Evolutionary conservation across 1,284 basidiomycete genomes (phyloP).

Genomic region (Apiotrichum montevideense): DNA sequence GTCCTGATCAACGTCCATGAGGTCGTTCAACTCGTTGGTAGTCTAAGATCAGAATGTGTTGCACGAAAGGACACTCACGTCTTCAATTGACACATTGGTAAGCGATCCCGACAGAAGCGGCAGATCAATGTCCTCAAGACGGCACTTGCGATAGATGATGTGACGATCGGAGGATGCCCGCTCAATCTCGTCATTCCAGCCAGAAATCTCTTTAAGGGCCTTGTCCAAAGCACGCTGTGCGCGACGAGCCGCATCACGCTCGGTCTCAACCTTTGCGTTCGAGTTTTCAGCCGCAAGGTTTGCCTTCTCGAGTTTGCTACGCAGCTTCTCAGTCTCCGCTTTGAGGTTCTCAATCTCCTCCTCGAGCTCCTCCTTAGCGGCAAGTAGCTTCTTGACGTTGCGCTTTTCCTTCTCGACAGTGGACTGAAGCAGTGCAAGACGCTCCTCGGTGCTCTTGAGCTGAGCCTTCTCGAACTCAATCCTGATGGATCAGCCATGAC

Average conservation of each 20-base stretch:
- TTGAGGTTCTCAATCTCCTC: constrained; percentile 63
- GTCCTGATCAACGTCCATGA: constrained; percentile 79
- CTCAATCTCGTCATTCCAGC: constrained; percentile 90
- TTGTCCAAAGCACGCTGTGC: constrained; percentile 73
- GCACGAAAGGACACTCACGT: constrained; percentile 53
- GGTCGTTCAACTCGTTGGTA: constrained; percentile 59
- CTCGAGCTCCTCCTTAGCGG: constrained; percentile 57
- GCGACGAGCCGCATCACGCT: constrained; percentile 64
- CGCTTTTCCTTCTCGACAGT: constrained; percentile 56
- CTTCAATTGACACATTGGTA: constrained; percentile 79
- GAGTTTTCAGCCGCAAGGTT: constrained; percentile 52
- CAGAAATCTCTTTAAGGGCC: constrained; percentile 80
- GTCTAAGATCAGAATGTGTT: constrained; percentile 2
- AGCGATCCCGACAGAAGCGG: constrained; percentile 70
- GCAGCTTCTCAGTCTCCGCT: constrained; percentile 56
- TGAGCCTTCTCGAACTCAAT: constrained; percentile 73
- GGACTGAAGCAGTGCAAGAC: constrained; percentile 56
- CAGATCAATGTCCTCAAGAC: constrained; percentile 84
- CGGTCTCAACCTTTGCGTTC: constrained; percentile 57
- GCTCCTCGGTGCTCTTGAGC: constrained; percentile 58
- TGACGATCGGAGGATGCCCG: constrained; percentile 80
- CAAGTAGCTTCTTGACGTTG: constrained; percentile 54
- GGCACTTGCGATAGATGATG: constrained; percentile 80
- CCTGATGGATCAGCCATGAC: constrained; percentile 48
- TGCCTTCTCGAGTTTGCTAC: constrained; percentile 55